Percentiles rank a stretch among this genome's conserved stretches.
Conservation (phyloP, 2,329 filamentous ascomycete genomes). For the Alternaria dauci region DNA sequence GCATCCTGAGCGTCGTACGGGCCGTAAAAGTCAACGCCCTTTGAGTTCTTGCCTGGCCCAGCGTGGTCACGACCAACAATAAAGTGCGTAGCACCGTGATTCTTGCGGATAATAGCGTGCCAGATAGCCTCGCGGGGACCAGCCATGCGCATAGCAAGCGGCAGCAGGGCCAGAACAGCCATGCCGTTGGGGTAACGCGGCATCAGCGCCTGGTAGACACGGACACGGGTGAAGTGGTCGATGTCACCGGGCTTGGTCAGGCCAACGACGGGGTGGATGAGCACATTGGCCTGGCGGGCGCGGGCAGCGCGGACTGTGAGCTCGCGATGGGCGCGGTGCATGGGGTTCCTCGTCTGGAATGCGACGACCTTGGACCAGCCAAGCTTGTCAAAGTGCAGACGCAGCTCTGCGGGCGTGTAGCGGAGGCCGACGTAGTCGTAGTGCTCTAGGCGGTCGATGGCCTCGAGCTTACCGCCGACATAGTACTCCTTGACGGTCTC, state of each 20-base stretch:
- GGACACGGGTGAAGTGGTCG: slow-evolving; percentile 98
- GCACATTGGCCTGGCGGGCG: slow-evolving; percentile 94
- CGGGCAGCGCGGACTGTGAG: slow-evolving; percentile 96
- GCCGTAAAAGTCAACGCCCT: slow-evolving; percentile 96
- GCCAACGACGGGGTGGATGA: slow-evolving; percentile 98
- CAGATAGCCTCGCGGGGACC: slow-evolving; percentile 98
- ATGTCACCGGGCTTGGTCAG: slow-evolving; percentile 99
- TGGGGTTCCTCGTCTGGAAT: slow-evolving; percentile 97
- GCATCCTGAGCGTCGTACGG: slow-evolving; percentile 97
- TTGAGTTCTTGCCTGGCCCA: slow-evolving; percentile 96
- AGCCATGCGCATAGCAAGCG: slow-evolving; percentile 98
- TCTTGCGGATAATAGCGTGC: slow-evolving; percentile 99
- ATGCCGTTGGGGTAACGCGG: slow-evolving; percentile 98
- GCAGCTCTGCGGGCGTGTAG: slow-evolving; percentile 93
- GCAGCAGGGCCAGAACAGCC: slow-evolving; percentile 93
- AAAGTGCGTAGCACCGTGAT: slow-evolving; percentile 98
- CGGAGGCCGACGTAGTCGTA: slow-evolving; percentile 98
- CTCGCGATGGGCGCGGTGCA: slow-evolving; percentile 98
- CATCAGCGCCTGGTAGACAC: slow-evolving; percentile 96
- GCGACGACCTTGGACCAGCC: slow-evolving; percentile 97
- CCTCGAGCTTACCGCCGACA: slow-evolving; percentile 94
- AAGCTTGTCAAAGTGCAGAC: slow-evolving; percentile 98
- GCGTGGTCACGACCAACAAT: slow-evolving; percentile 99
- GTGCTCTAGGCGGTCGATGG: slow-evolving; percentile 93
- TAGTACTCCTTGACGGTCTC: slow-evolving; percentile 85